Base-by-base conservation (phyloP, 2,329 filamentous ascomycete species). In the Trichoderma lentiforme region DNA sequence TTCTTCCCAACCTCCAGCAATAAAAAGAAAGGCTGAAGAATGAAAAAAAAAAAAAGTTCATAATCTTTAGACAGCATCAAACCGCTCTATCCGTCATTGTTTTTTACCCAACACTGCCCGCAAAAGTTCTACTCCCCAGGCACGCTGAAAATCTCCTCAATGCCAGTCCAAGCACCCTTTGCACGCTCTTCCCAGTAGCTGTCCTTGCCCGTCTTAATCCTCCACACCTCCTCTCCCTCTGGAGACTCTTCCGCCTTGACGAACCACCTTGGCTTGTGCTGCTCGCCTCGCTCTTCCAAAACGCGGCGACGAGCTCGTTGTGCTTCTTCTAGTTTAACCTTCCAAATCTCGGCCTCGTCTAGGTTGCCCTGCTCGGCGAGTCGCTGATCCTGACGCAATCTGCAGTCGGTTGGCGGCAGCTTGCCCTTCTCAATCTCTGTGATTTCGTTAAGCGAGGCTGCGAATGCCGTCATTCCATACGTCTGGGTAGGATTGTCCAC, bases 131-230 rank as follows among this genome's bases (percentile, higher is more conserved):
- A 80, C 70, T 76, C 73, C 18, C 76, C 74, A 18, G 76, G 73
- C 69, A 77, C 77, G 15, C 79, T 76, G 75, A 88, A 90, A 67
- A 90, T 83, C 61, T 87, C 82, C 74, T 85, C 82, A 39, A 89
- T 80, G 6, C 86, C 86, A 4, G 78, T 80, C 93, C 93, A 97
- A 71, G 84, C 84, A 1, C 91, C 91, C 74, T 84, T 88, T 3
- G 85, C 87, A 73, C 95, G 88, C 82, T 93, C 91, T 79, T 97
- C 95, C 96, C 96, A 99, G 82, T 99, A 99, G 9, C 93, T 91
- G 21, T 97, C 94, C 81, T 92, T 94, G 24, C 94, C 94, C 3
- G 85, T 85, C 83, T 91, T 96, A 74, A 97, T 81, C 77, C 90
- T 88, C 93, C 93, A 93, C 12, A 92, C 85, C 78, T 92, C 90